Evolutionary conservation across 202 grass and related monocot genomes (phyloP), one percentile per base, ranked within the genome.

Genomic region (Musa balbisiana): DNA sequence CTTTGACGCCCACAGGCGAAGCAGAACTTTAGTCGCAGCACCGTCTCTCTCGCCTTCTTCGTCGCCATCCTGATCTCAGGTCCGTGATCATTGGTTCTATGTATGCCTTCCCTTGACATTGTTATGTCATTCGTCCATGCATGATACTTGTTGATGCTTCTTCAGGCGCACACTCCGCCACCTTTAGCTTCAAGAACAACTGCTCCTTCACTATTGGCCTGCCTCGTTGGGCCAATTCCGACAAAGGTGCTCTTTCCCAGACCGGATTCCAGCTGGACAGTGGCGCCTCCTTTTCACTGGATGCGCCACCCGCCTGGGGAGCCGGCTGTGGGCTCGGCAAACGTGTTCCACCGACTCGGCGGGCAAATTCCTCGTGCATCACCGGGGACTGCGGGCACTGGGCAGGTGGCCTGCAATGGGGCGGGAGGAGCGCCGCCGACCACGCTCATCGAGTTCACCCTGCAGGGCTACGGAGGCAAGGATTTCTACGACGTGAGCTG

Each of bases 121-220:
- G 33, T 43, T 5, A 6, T 0, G 4, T 43, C 4, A 6, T 43
- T 4, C 4, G 33, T 43, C 6, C 33, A 43, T 6, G 2, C 2
- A 29, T 3, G 29, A 3, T 3, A 29, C 29, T 29, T 3, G 33
- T 43, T 5, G 33, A 6, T 43, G 33, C 33, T 43, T 43, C 33
- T 6, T 59, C 78, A 92, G 86, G 83, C 26, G 81, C 80, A 50
- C 26, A 53, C 55, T 84, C 83, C 0, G 74, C 58, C 16, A 74
- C 10, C 15, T 92, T 88, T 80, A 88, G 80, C 67, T 84, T 91
- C 71, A 58, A 22, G 22, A 92, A 88, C 80, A 86, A 80, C 52
- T 92, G 83, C 78, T 22, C 51, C n/a, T 79, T 82, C 67, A 71
- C 80, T 8, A 76, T 12, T 91, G 85, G 82, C 89, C 85, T 0